Conservation (phyloP, 2,329 filamentous ascomycete genomes). For the Fusarium xyrophilum region DNA sequence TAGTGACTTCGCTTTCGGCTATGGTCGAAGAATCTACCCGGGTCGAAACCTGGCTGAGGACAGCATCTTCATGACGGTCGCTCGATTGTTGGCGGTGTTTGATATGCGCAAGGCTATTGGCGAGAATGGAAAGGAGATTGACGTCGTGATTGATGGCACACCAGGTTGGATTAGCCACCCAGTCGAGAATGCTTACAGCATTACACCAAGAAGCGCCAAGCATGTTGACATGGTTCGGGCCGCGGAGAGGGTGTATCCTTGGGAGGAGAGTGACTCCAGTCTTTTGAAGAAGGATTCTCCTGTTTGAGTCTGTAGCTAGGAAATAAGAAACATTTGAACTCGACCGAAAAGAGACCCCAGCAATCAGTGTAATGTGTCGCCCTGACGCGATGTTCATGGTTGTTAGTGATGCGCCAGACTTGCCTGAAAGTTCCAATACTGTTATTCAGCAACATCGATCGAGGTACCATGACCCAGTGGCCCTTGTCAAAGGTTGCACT, state of each 20-base stretch:
- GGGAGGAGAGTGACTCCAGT: slow-evolving; percentile 36
- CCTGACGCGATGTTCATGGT: neutral
- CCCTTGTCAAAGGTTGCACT: no score
- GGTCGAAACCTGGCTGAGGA: slow-evolving; percentile 45
- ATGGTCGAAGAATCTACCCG: slow-evolving; percentile 48
- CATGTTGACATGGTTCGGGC: slow-evolving; percentile 28
- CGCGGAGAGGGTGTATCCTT: slow-evolving; percentile 31
- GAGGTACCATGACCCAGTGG: neutral
- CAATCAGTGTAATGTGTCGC: neutral
- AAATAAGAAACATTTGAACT: neutral
- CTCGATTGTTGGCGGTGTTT: slow-evolving; percentile 56
- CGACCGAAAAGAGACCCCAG: no score
- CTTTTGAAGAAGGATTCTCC: slow-evolving; percentile 3
- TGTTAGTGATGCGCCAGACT: neutral
- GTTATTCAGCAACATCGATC: neutral
- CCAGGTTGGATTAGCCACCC: slow-evolving; percentile 33
- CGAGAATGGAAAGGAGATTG: slow-evolving; percentile 25
- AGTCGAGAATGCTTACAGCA: slow-evolving; percentile 21
- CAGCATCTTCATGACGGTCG: slow-evolving; percentile 46
- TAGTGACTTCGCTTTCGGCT: slow-evolving; percentile 43
- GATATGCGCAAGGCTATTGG: slow-evolving; percentile 44
- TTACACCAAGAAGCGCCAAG: slow-evolving; percentile 27
- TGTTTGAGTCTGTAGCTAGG: neutral
- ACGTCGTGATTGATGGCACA: slow-evolving; percentile 21
- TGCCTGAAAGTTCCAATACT: neutral